These are phyloP conservation scores for Macrocybe gigantea DNA, from an alignment of 768 basidiomycete species.

Conservation along the genomic window DNA sequence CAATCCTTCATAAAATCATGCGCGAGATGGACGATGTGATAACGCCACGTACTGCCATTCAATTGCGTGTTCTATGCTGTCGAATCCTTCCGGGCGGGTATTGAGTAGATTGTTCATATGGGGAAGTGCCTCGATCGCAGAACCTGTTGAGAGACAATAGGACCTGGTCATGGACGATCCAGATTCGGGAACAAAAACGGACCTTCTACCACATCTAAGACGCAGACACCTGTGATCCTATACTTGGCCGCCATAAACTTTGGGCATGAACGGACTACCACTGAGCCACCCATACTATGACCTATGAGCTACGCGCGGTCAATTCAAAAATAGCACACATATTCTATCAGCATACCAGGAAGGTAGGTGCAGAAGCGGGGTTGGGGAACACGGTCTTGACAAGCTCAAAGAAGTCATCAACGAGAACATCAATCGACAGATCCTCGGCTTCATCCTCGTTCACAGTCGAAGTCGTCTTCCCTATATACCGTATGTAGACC, in stretches of 20 bases:
- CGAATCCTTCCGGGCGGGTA: constrained; percentile 81
- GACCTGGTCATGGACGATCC: too few relatives aligned
- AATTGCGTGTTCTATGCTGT: constrained; percentile 77
- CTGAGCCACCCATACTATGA: constrained; percentile 96
- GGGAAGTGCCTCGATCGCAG: constrained; percentile 88
- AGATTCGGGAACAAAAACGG: too few relatives aligned
- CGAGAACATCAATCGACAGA: constrained; percentile 68
- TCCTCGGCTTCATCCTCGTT: constrained; percentile 40
- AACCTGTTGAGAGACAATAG: constrained; percentile 41
- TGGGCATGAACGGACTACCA: constrained; percentile 68
- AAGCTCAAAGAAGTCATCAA: constrained; percentile 68
- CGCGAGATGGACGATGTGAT: background rate
- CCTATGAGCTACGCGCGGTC: constrained; percentile 62
- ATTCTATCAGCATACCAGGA: constrained; percentile 51
- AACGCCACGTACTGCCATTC: constrained; percentile 84
- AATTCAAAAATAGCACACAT: background rate
- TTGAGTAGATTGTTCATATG: constrained; percentile 88
- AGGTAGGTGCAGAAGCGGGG: constrained; percentile 52
- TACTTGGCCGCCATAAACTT: constrained; percentile 63
- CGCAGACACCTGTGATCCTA: constrained; percentile 68
- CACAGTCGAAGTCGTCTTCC: constrained; percentile 50
- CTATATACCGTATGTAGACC: constrained; percentile 26
- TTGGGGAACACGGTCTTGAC: constrained; percentile 67
- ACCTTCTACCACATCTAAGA: constrained; percentile 91
- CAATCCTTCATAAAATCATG: background rate